phyloP scores from a whole-genome alignment of 2,329 filamentous ascomycete genomes.

The Penicillium decumbens region DNA sequence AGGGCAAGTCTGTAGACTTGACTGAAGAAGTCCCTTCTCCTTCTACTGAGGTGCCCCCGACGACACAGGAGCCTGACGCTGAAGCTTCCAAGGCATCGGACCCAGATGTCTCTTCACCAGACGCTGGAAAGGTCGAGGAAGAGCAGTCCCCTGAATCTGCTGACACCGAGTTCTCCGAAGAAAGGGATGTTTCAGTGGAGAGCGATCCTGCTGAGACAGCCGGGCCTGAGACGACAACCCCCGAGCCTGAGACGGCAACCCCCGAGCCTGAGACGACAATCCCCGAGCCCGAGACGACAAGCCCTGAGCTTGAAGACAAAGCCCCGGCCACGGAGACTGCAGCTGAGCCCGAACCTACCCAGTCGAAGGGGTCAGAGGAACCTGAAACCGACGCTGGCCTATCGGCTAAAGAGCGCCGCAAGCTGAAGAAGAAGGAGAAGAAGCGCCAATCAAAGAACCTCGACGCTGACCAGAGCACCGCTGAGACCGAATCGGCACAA shows the following conservation, averaged over 20 bases:
- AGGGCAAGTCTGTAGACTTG: slow-evolving; percentile 20
- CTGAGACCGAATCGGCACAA: slow-evolving; percentile 16
- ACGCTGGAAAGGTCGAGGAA: background rate
- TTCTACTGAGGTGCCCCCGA: slow-evolving; percentile 3
- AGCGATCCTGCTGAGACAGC: slow-evolving; percentile 8
- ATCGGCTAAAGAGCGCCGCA: slow-evolving; percentile 42
- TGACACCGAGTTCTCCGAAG: background rate
- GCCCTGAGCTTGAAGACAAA: background rate
- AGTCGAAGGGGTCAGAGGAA: slow-evolving; percentile 7
- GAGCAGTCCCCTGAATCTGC: background rate
- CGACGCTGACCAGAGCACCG: slow-evolving; percentile 14
- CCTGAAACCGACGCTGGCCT: slow-evolving; percentile 27
- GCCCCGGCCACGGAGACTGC: background rate
- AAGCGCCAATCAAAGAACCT: slow-evolving; percentile 33
- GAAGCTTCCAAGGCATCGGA: background rate
- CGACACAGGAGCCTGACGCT: background rate
- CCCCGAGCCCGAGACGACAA: too few relatives aligned
- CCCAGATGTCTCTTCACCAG: background rate
- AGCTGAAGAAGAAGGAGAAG: slow-evolving; percentile 49
- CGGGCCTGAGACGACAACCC: slow-evolving; percentile 13
- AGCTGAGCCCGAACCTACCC: slow-evolving; percentile 2
- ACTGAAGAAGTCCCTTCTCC: slow-evolving; percentile 7
- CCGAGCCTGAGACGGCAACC: slow-evolving; percentile 6
- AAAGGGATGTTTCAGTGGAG: slow-evolving; percentile 17
- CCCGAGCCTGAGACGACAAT: slow-evolving; percentile 13